Evolutionary conservation across 2,329 filamentous ascomycete genomes (phyloP).

Genomic region (Monilinia aucupariae): DNA sequence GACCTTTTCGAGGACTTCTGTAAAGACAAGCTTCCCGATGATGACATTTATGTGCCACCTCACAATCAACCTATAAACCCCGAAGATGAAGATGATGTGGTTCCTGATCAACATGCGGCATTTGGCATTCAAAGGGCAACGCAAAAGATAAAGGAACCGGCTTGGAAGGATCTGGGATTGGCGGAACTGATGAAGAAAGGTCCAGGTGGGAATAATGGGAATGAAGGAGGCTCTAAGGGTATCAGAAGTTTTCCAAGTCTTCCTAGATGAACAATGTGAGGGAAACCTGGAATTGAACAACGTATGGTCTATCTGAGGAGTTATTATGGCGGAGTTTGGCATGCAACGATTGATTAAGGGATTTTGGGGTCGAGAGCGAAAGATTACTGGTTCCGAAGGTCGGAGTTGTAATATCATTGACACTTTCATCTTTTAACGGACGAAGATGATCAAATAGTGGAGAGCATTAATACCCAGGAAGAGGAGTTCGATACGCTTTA

Average conservation of each 20-base stretch:
- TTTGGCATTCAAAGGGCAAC: slow-evolving; percentile 81
- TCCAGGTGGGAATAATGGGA: slow-evolving; percentile 29
- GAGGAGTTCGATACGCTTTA: not conserved
- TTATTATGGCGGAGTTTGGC: not conserved
- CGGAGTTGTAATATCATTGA: not conserved
- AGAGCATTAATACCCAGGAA: not conserved
- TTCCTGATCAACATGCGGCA: slow-evolving; percentile 81
- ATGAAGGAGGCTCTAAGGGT: slow-evolving; percentile 16
- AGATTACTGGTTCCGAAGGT: not conserved
- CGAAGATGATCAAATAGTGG: not conserved
- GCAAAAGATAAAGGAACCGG: slow-evolving; percentile 62
- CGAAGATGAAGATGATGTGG: slow-evolving; percentile 83
- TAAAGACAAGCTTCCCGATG: slow-evolving; percentile 63
- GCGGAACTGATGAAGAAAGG: slow-evolving; percentile 63
- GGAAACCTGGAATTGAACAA: not conserved
- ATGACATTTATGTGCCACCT: slow-evolving; percentile 77
- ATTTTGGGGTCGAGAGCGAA: not conserved
- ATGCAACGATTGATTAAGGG: not conserved
- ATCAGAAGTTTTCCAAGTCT: slow-evolving; percentile 27
- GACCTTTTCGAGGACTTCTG: slow-evolving; percentile 76
- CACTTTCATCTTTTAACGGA: not conserved
- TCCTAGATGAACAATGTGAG: slow-evolving; percentile 22
- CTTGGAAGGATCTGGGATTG: slow-evolving; percentile 76
- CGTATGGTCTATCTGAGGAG: not conserved
- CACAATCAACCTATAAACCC: slow-evolving; percentile 79